These are phyloP conservation scores for Acanthochlamys bracteata DNA, from an alignment of 106 monocot genomes.

Conservation along the genomic window DNA sequence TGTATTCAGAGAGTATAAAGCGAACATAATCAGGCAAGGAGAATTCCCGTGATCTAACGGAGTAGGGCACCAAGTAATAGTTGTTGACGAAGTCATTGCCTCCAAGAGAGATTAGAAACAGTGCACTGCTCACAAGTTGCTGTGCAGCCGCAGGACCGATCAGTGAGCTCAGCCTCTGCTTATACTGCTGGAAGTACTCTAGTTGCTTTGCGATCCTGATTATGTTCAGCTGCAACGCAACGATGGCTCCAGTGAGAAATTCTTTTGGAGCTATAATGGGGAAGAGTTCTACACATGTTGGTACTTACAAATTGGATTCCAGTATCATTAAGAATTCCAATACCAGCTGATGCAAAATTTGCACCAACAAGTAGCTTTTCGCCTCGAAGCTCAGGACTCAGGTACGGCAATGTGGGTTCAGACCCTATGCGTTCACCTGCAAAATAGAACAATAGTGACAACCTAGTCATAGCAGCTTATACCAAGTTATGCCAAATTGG, in stretches of 20 bases:
- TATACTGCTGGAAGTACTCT: constrained; percentile 70
- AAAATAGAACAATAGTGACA: background rate
- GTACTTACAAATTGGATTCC: constrained; percentile 81
- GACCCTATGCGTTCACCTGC: constrained; percentile 71
- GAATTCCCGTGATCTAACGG: constrained; percentile 60
- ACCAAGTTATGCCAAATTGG: no score
- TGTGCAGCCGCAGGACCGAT: constrained; percentile 33
- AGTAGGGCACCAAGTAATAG: constrained; percentile 77
- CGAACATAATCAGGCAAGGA: constrained; percentile 60
- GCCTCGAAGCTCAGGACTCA: constrained; percentile 68
- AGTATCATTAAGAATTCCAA: constrained; percentile 89
- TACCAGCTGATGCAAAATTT: constrained; percentile 87
- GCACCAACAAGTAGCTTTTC: constrained; percentile 65
- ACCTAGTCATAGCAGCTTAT: background rate
- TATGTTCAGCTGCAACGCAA: constrained; percentile 49
- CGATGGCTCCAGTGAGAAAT: background rate
- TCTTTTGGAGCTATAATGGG: background rate
- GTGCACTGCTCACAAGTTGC: constrained; percentile 31
- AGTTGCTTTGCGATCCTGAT: constrained; percentile 60
- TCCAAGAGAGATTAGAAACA: constrained; percentile 75
- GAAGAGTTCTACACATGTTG: background rate
- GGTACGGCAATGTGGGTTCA: constrained; percentile 68
- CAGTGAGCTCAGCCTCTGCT: constrained; percentile 45
- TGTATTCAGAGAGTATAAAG: constrained; percentile 73
- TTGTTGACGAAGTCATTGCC: constrained; percentile 98